phyloP scores from a whole-genome alignment of 805 yeast species.

The Zygoascus flipseniorum region DNA sequence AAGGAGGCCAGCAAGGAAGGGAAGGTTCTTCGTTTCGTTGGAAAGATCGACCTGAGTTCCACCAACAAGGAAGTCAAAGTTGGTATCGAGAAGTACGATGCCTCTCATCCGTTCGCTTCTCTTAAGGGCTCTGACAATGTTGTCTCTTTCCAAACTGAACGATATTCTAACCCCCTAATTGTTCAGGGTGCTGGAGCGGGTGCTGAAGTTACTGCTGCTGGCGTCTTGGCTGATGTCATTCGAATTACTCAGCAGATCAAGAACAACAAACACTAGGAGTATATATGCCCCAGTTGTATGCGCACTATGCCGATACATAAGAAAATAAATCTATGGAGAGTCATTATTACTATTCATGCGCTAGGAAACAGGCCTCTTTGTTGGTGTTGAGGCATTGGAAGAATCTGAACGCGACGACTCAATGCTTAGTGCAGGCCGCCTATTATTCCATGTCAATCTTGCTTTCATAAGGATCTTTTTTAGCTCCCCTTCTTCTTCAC shows the following conservation, averaged over 20 bases:
- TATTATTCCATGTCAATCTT: slow-evolving; percentile 25
- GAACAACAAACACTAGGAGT: not conserved
- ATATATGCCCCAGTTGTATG: not conserved
- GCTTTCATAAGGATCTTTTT: slow-evolving; percentile 53
- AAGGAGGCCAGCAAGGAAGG: slow-evolving; percentile 71
- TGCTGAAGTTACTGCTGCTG: slow-evolving; percentile 69
- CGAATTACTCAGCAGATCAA: slow-evolving; percentile 79
- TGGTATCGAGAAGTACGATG: slow-evolving; percentile 79
- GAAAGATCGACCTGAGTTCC: slow-evolving; percentile 66
- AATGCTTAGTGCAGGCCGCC: not conserved
- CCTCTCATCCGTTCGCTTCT: slow-evolving; percentile 91
- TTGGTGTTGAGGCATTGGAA: not conserved
- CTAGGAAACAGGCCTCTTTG: not conserved
- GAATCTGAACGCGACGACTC: not conserved
- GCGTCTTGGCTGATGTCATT: slow-evolving; percentile 89
- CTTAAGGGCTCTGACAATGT: slow-evolving; percentile 95
- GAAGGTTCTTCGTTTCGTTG: slow-evolving; percentile 90
- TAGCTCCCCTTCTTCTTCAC: slow-evolving; percentile 44
- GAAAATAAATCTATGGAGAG: not conserved
- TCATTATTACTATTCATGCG: not conserved
- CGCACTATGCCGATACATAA: not conserved
- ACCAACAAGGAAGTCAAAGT: slow-evolving; percentile 56
- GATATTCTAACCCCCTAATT: slow-evolving; percentile 88
- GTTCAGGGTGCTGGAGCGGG: slow-evolving; percentile 97
- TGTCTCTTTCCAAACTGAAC: slow-evolving; percentile 79